phyloP scores from a whole-genome alignment of 1,284 basidiomycete species.

The Ganoderma resinaceum region DNA sequence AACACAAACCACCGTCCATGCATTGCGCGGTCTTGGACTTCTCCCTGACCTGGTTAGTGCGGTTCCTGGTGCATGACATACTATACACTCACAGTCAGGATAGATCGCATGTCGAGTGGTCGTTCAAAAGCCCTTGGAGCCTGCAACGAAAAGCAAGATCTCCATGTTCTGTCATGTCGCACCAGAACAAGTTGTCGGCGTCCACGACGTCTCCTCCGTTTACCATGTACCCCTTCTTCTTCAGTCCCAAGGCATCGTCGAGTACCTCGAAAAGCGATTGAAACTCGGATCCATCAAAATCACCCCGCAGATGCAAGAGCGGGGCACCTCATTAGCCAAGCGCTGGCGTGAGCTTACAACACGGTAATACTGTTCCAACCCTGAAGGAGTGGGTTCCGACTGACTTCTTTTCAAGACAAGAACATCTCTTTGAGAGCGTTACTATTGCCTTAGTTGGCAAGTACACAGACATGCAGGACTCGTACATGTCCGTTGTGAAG shows the following conservation, averaged over 20 bases:
- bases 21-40: slow-evolving; percentile 91
- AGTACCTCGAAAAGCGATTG: slow-evolving; percentile 86
- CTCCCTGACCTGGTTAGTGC: slow-evolving; percentile 87
- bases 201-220: slow-evolving; percentile 96
- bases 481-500: slow-evolving; percentile 99
- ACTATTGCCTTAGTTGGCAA: slow-evolving; percentile 96
- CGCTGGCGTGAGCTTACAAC: slow-evolving; percentile 88
- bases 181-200: slow-evolving; percentile 93
- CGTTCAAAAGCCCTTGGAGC: slow-evolving; percentile 76
- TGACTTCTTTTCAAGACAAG: slow-evolving; percentile 62
- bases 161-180: slow-evolving; percentile 99
- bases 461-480: slow-evolving; percentile 97
- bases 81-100: background rate
- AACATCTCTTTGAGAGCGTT: slow-evolving; percentile 91
- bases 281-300: slow-evolving; percentile 71
- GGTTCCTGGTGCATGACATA: background rate
- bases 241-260: slow-evolving; percentile 90
- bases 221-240: slow-evolving; percentile 98
- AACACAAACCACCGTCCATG: slow-evolving; percentile 96
- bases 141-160: slow-evolving; percentile 92
- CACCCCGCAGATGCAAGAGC: slow-evolving; percentile 61
- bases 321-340: slow-evolving; percentile 71
- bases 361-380: slow-evolving; percentile 46
- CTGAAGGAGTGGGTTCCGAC: too few species aligned
- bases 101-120: slow-evolving; percentile 93